Base-by-base conservation (phyloP, 2,329 filamentous ascomycete genomes). In the Mollisiaceae sp. region DNA sequence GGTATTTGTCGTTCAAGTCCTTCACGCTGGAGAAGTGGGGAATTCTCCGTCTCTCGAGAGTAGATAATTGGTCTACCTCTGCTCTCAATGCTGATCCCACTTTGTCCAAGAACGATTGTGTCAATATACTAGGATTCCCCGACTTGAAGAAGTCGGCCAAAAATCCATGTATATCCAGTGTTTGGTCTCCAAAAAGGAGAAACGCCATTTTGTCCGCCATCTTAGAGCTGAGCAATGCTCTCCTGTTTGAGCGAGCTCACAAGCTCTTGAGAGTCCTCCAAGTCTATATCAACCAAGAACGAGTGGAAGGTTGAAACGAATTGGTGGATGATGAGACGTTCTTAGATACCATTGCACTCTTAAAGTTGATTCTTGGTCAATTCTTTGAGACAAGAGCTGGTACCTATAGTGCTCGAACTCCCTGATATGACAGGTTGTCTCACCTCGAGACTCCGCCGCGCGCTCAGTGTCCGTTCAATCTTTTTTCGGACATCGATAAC, bases 151-250 rank as follows among this genome's bases (percentile, higher is more conserved):
- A 83, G 65, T 83, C 80, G 59, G 86, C 84, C 67, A 91, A 79
- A 69, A 90, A 86, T 70, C 80, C 80, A 75, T 89, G 86, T 72
- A 88, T 88, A 76, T 90, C 87, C 72, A 87, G 82, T 66, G 89
- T 91, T 78, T 91, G 89, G 75, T 91, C 89, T 79, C 89, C 89
- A 75, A 91, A 90, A 68, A 91, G 84, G 76, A 90, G 83, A 75
- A 83, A 85, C 60, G 81, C 79, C 77, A 84, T 78, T 74, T 81
- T 69, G 52, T 70, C 63, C 35, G 65, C 62, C 70, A 72, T 73
- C 32, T 54, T 39, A 39, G 50, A 54, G 27, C n/a, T 54, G 50
- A 54, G 50, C 50, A 32, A 35, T 54, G 50, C 50, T 54, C 50
- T 54, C 12, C n/a, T 27, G 18, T 12, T 27, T 54, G 14, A 12